Conservation (phyloP, 1,284 basidiomycete genomes). For the Pyrrhoderma lamaoense region DNA sequence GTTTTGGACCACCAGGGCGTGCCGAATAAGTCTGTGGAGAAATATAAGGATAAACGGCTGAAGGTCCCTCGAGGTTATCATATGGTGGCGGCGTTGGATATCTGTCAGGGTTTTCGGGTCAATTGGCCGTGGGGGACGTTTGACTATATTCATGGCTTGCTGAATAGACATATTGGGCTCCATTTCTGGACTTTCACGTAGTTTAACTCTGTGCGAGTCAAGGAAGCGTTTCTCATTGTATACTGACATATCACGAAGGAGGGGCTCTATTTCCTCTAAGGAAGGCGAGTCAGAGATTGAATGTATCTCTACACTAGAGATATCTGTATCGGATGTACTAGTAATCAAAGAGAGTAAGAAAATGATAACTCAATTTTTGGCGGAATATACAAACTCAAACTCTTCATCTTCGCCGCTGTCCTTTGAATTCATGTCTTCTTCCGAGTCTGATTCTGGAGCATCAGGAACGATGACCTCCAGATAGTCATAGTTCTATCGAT, state of each 20-base stretch:
- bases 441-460: constrained; percentile 9
- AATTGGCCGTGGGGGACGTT: constrained; percentile 3
- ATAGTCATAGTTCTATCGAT: constrained; percentile 25
- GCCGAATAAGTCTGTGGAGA: constrained; percentile 49
- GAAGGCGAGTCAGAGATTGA: not conserved
- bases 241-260: constrained; percentile 15
- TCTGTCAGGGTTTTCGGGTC: constrained; percentile 10
- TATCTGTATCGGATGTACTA: not conserved
- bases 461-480: constrained; percentile 12
- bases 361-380: too few relatives aligned
- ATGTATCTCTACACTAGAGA: not conserved
- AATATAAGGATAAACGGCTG: constrained; percentile 45
- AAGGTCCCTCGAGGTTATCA: constrained; percentile 42
- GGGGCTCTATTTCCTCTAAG: constrained; percentile 8
- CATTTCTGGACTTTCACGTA: too few relatives aligned
- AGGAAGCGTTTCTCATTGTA: not conserved
- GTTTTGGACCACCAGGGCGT: constrained; percentile 52
- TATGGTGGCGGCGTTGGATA: constrained; percentile 30
- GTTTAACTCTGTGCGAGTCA: not conserved
- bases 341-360: too few relatives aligned
- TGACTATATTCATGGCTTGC: not conserved
- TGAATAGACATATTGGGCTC: not conserved
- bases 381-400: not conserved
- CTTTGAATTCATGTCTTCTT: not conserved
- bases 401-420: not conserved